Base-by-base conservation (phyloP, 164 flowering plant genomes). In the Piper betle region DNA sequence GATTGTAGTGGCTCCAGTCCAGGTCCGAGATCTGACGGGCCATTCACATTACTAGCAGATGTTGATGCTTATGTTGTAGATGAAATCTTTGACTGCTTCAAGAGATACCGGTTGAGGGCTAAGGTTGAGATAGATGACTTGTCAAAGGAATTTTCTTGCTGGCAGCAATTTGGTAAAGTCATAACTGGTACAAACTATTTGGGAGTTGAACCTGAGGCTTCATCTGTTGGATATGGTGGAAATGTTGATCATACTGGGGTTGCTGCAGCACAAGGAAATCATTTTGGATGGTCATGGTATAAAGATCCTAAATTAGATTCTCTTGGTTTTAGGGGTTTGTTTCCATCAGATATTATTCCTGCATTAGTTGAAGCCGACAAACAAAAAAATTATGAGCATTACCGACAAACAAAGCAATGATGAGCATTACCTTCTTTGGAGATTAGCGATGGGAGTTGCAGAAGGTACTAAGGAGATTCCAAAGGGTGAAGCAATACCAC, bases 401-500 rank as follows among this genome's bases (percentile, higher is more conserved):
- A n/a, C n/a, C n/a, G n/a, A n/a, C n/a, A n/a, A 83, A 72, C 96
- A 82, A 80, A 76, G 84, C 10, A 79, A 70, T 74, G 97, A 91
- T 73, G 53, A 67, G 61, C 77, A 85, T 64, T 91, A 79, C 71
- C 78, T 79, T 53, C 68, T 77, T 0, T 86, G 93, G 93, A 87
- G 97, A 73, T 38, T 87, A 50, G 87, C 83, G 80, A 79, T 81
- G 61, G 97, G 97, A 55, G 85, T 88, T 70, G 96, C 97, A n/a
- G 95, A 94, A 80, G 97, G 97, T 68, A 82, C 95, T 59, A 66
- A 74, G 20, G 95, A 94, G 76, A 94, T 91, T 48, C 91, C 91
- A 39, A 94, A 91, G 82, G 99, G 97, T 90, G 96, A 93, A 74
- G 99, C 97, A 38, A 81, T 85, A 55, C 99, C 97, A 18, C 88